A percentile compares a stretch with the other conserved stretches of the same genome.
Evolutionary conservation across 441 rosid species (phyloP).

Genomic region (Dalechampia spathulata): DNA sequence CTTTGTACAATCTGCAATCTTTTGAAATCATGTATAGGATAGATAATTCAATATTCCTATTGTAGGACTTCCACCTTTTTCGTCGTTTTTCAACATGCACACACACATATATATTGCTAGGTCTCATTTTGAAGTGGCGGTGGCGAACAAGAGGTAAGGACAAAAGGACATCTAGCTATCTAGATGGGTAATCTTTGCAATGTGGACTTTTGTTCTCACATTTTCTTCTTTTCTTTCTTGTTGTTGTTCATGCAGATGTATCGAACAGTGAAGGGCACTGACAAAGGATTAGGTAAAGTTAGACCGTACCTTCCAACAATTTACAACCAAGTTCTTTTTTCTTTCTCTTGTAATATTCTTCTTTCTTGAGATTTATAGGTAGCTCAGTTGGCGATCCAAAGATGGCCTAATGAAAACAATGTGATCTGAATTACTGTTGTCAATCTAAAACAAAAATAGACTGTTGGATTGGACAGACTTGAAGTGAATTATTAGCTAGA

Average conservation of each 20-base stretch:
- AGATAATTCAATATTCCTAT: conserved; percentile 12
- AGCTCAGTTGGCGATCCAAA: no score
- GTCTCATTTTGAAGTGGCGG: conserved; percentile 22
- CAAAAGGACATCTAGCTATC: conserved; percentile 41
- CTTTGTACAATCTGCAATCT: conserved; percentile 19
- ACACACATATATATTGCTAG: conserved; percentile 16
- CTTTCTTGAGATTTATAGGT: conserved; percentile 14
- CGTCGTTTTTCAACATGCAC: conserved; percentile 15
- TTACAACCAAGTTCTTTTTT: conserved; percentile 1
- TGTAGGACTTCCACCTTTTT: conserved; percentile 17
- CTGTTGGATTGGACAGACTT: conserved; percentile 13
- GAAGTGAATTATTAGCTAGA: conserved; percentile 23
- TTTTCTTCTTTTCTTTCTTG: not conserved
- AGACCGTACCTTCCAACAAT: not conserved
- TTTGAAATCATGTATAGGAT: conserved; percentile 11
- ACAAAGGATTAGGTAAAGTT: conserved; percentile 72
- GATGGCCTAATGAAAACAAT: not conserved
- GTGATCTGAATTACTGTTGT: conserved; percentile 12
- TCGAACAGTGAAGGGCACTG: conserved; percentile 98
- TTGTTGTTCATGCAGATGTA: conserved; percentile 81
- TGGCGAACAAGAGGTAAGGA: conserved; percentile 35
- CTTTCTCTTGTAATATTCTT: no score
- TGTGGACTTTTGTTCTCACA: conserved; percentile 22
- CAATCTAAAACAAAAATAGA: conserved; percentile 5
- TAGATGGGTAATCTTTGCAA: conserved; percentile 26